These are phyloP conservation scores for Nepenthes alata DNA, from an alignment of 179 eudicot genomes.

Conservation along the genomic window DNA sequence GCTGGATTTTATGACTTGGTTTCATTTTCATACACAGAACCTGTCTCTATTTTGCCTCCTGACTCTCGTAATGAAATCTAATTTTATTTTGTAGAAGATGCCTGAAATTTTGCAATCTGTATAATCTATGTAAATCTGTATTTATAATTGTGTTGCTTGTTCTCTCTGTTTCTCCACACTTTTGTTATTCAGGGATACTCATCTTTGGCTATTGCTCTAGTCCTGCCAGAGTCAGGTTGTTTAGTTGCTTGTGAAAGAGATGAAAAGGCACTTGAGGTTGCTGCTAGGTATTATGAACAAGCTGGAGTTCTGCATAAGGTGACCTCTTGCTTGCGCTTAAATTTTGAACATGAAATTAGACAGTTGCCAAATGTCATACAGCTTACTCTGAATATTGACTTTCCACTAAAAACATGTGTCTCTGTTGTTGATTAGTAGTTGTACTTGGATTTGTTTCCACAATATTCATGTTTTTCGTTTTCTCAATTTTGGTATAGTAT, in stretches of 20 bases:
- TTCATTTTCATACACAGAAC: no score
- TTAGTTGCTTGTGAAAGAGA: conserved; percentile 93
- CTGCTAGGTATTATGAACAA: conserved; percentile 60
- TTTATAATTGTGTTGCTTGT: no score
- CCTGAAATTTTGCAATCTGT: no score
- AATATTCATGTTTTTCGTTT: not conserved
- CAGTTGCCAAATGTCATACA: not conserved
- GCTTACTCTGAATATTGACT: not conserved
- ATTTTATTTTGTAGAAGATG: no score
- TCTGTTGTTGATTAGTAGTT: not conserved
- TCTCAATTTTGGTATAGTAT: not conserved
- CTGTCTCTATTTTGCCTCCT: no score
- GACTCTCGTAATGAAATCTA: no score
- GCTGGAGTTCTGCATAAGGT: conserved; percentile 90
- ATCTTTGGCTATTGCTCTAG: conserved; percentile 84
- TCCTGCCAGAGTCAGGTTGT: conserved; percentile 70
- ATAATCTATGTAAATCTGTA: no score
- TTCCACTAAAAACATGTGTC: no score
- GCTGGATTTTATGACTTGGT: no score
- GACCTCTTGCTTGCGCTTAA: conserved; percentile 1
- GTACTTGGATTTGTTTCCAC: not conserved
- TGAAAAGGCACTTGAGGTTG: conserved; percentile 51
- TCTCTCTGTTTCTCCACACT: not conserved
- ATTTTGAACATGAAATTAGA: not conserved
- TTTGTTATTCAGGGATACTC: conserved; percentile 60